Evolutionary conservation across 495 filamentous ascomycete species (phyloP), one percentile per base, ranked within the genome.

Genomic region (Aspergillus sparsus): DNA sequence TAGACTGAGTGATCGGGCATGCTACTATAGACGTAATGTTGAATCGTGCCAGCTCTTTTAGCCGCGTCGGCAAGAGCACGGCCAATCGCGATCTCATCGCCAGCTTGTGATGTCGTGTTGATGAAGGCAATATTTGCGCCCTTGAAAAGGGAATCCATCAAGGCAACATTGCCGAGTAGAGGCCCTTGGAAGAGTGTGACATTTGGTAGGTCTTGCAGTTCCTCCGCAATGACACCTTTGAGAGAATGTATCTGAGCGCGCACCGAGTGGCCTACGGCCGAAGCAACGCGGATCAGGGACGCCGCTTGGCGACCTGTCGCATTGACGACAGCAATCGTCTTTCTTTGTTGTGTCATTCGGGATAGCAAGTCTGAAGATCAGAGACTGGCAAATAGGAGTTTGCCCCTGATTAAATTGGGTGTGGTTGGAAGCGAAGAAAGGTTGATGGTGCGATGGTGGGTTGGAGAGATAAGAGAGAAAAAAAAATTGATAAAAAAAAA

Each of bases 101-200:
- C 95, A 78, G 93, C 93, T 64, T 79, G 77, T 60, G 93, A 95
- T n/a, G 92, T 93, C 33, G 94, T 98, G 76, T 98, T 98, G 80
- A 98, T 92, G 73, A 97, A 98, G 57, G 94, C 94, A 39, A 93
- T 79, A 58, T 93, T 86, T 18, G 90, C 90, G 63, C 90, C 90
- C 10, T 80, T 71, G 80, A 98, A 98, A 11, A 98, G 82, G 27
- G 85, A 74, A 32, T 82, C 80, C 70, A 98, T 88, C 53, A 98
- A 75, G 5, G 74, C 68, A 57, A 81, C 73, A 61, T 82, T 81
- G 52, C 88, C 83, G 68, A 93, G 88, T n/a, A 97, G 80, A 41
- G 89, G 85, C 42, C 93, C 93, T 62, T 89, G 83, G 62, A 95
- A 73, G 47, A 97, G 80, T 8, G 86, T 91, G 53, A 98, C 91